A percentile compares a stretch with the other conserved stretches of the same genome.
phyloP scores from a whole-genome alignment of 2,329 filamentous ascomycete genomes.

The Coniella vitis region DNA sequence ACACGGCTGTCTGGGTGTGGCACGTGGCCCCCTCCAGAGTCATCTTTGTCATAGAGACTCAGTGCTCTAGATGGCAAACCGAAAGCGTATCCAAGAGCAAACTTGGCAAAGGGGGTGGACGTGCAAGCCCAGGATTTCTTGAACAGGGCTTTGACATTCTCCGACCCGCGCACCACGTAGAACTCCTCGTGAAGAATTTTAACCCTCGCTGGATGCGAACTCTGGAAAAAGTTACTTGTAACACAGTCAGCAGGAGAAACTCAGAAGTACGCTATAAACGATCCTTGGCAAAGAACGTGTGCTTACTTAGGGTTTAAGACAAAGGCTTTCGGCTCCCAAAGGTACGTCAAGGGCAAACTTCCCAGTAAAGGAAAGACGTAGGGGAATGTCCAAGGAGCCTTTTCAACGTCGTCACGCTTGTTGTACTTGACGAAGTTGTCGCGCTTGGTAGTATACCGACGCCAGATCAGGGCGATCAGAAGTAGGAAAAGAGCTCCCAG shows the following conservation, averaged over 20 bases:
- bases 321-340: constrained; percentile 19
- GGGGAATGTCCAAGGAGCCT: constrained; percentile 19
- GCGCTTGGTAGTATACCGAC: constrained; percentile 12
- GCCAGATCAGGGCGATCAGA: constrained; percentile 16
- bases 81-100: constrained; percentile 24
- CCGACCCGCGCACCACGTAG: constrained; percentile 19
- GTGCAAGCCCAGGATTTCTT: constrained; percentile 19
- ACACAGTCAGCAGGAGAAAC: neutral
- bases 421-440: constrained; percentile 1
- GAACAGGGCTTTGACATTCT: constrained; percentile 23
- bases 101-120: constrained; percentile 23
- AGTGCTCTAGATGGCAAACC: constrained; percentile 22
- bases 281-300: neutral
- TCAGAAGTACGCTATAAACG: constrained; percentile 2
- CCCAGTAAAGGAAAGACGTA: constrained; percentile 21
- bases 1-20: constrained; percentile 8
- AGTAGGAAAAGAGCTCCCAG: constrained; percentile 15
- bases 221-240: constrained; percentile 22
- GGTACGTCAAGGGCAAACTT: constrained; percentile 20
- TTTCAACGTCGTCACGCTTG: constrained; percentile 11
- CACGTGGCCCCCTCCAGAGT: constrained; percentile 20
- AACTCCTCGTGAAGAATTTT: constrained; percentile 22
- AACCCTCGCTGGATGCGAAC: constrained; percentile 17
- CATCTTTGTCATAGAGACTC: constrained; percentile 22
- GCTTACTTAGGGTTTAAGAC: constrained; percentile 19